Conservation (phyloP, 2,329 filamentous ascomycete species). For the Cadophora malorum region DNA sequence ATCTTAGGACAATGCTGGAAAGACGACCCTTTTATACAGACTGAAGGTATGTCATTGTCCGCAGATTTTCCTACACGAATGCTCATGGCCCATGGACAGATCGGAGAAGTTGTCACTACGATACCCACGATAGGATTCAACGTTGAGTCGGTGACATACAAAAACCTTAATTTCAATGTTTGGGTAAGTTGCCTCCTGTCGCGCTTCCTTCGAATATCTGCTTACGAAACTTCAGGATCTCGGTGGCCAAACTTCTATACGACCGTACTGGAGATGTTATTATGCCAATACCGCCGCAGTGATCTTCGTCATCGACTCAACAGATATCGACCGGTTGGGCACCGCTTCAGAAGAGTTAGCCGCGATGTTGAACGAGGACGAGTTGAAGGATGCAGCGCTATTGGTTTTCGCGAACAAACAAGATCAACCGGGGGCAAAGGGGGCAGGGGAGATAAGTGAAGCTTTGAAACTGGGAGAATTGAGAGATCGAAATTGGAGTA, state of each 20-base stretch:
- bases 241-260: constrained; percentile 97
- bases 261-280: constrained; percentile 99
- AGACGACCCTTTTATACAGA: constrained; percentile 95
- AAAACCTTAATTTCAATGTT: constrained; percentile 98
- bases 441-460: constrained; percentile 95
- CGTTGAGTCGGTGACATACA: constrained; percentile 97
- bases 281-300: constrained; percentile 98
- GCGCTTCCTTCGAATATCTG: neutral
- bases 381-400: constrained; percentile 89
- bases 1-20: constrained; percentile 93
- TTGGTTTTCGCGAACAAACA: constrained; percentile 99
- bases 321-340: constrained; percentile 92
- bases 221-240: constrained; percentile 68
- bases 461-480: constrained; percentile 88
- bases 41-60: constrained; percentile 71
- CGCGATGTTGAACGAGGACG: constrained; percentile 97
- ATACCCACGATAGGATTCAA: constrained; percentile 99
- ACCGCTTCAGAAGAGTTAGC: constrained; percentile 92
- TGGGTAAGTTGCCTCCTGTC: constrained; percentile 68
- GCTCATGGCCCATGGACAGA: constrained; percentile 58
- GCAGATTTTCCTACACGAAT: neutral
- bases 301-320: constrained; percentile 98
- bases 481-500: constrained; percentile 98
- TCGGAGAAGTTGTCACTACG: constrained; percentile 97
- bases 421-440: constrained; percentile 95